A percentile compares a stretch with the other conserved stretches of the same genome.
Conservation (phyloP, 116 monocot genomes). For the Cymodocea nodosa region DNA sequence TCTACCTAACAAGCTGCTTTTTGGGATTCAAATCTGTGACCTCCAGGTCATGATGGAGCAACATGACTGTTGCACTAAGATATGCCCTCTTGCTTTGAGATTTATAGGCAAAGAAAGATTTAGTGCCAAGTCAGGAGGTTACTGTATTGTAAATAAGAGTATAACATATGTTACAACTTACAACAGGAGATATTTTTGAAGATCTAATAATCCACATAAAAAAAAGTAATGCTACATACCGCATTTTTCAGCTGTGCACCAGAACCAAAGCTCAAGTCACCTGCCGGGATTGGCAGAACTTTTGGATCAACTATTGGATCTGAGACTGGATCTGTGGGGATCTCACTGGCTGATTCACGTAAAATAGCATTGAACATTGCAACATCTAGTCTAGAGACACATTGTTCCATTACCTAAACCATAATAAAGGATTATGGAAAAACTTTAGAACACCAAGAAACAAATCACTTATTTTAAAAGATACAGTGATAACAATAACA, state of each 20-base stretch:
- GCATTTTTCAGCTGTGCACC: constrained; percentile 90
- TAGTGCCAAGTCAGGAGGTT: too few species aligned
- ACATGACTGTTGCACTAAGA: too few species aligned
- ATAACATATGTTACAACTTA: too few species aligned
- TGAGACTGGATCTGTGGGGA: constrained; percentile 95
- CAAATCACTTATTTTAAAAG: neutral
- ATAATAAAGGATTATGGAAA: neutral
- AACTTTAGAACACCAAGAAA: too few species aligned
- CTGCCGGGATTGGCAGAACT: constrained; percentile 80
- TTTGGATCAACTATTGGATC: constrained; percentile 90
- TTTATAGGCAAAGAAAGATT: too few species aligned
- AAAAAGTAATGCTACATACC: constrained; percentile 28
- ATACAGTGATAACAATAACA: too few species aligned
- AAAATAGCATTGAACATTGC: constrained; percentile 99
- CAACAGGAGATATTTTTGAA: too few species aligned
- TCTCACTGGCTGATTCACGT: constrained; percentile 80
- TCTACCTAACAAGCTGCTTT: too few species aligned
- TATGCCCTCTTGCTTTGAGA: too few species aligned
- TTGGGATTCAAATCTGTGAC: too few species aligned
- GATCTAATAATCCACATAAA: neutral
- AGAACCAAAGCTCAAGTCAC: constrained; percentile 94
- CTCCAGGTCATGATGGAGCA: too few species aligned
- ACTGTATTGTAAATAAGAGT: too few species aligned
- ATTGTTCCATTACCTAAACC: constrained; percentile 82
- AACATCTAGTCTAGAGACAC: constrained; percentile 80